Percentiles rank a stretch among this genome's conserved stretches.
Conservation (phyloP, 228 moss, liverwort and hornwort genomes). For the Sphagnum fallax region DNA sequence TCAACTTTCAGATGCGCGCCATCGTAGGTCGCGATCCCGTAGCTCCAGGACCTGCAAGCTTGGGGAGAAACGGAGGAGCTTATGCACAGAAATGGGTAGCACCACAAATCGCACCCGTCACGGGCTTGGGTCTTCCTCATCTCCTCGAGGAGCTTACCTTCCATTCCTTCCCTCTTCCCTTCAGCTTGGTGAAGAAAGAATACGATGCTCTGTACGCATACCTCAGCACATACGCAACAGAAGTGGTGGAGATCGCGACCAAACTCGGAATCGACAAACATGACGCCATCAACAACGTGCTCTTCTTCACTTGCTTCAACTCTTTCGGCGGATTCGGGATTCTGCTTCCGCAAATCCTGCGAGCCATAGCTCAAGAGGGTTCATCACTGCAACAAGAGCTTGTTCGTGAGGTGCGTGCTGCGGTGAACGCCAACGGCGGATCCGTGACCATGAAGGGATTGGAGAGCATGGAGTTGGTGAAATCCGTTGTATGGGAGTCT, state of each 20-base stretch:
- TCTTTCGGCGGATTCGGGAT: constrained; percentile 16
- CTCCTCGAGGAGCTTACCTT: constrained; percentile 15
- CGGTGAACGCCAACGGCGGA: constrained; percentile 16
- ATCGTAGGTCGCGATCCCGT: constrained; percentile 10
- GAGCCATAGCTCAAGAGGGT: not conserved
- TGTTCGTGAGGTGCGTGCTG: constrained; percentile 11
- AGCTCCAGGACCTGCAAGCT: constrained; percentile 4
- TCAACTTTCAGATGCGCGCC: constrained; percentile 14
- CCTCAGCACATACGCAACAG: constrained; percentile 9
- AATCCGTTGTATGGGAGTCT: constrained; percentile 16
- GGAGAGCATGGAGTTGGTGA: constrained; percentile 14
- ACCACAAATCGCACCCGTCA: constrained; percentile 2
- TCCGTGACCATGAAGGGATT: constrained; percentile 7
- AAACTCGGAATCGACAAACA: constrained; percentile 11
- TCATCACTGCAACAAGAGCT: constrained; percentile 29
- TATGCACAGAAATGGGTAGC: not conserved
- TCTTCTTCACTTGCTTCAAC: constrained; percentile 23
- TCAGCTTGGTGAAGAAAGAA: not conserved
- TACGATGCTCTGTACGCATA: constrained; percentile 10
- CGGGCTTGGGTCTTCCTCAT: not conserved
- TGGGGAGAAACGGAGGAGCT: not conserved
- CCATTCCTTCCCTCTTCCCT: constrained; percentile 22
- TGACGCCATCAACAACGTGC: constrained; percentile 19
- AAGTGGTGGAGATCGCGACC: constrained; percentile 10
- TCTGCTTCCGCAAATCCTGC: constrained; percentile 5